Evolutionary conservation across 495 filamentous ascomycete genomes (phyloP).

Genomic region (Penicillium simplicissimum): DNA sequence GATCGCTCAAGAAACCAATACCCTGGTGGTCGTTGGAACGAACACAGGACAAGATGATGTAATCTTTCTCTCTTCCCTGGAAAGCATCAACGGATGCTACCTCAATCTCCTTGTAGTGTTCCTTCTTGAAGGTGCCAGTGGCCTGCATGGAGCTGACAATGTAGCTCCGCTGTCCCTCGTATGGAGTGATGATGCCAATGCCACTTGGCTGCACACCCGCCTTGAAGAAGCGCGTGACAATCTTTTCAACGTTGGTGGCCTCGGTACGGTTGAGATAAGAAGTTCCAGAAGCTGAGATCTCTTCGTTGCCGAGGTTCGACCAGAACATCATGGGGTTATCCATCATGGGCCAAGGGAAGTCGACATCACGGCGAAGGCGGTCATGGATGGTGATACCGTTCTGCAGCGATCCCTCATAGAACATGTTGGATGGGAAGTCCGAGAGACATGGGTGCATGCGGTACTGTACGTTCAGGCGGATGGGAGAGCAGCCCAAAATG

Average conservation of each 20-base stretch:
- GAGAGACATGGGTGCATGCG: slow-evolving; percentile 99
- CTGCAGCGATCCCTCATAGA: slow-evolving; percentile 96
- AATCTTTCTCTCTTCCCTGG: slow-evolving; percentile 98
- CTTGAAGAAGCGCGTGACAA: slow-evolving; percentile 98
- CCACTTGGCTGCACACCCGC: slow-evolving; percentile 89
- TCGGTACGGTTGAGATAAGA: slow-evolving; percentile 98
- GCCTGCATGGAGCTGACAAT: slow-evolving; percentile 99
- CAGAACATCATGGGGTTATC: slow-evolving; percentile 99
- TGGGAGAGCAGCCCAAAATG: slow-evolving; percentile 86
- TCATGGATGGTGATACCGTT: slow-evolving; percentile 93
- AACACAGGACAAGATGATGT: slow-evolving; percentile 97
- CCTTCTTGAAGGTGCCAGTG: slow-evolving; percentile 95
- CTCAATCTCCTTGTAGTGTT: slow-evolving; percentile 98
- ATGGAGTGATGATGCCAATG: slow-evolving; percentile 98
- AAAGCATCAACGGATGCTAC: slow-evolving; percentile 98
- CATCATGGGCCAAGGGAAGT: slow-evolving; percentile 95
- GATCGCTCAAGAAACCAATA: slow-evolving; percentile 98
- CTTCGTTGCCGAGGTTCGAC: slow-evolving; percentile 96
- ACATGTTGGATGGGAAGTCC: slow-evolving; percentile 99
- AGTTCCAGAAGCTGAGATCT: slow-evolving; percentile 96
- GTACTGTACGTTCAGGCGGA: slow-evolving; percentile 95
- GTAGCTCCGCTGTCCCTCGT: slow-evolving; percentile 97
- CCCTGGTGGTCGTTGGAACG: slow-evolving; percentile 99
- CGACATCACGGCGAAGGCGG: slow-evolving; percentile 86
- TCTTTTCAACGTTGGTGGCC: slow-evolving; percentile 95